phyloP scores from a whole-genome alignment of 176 grass and related monocot genomes.

The Cenchrus purpureus region DNA sequence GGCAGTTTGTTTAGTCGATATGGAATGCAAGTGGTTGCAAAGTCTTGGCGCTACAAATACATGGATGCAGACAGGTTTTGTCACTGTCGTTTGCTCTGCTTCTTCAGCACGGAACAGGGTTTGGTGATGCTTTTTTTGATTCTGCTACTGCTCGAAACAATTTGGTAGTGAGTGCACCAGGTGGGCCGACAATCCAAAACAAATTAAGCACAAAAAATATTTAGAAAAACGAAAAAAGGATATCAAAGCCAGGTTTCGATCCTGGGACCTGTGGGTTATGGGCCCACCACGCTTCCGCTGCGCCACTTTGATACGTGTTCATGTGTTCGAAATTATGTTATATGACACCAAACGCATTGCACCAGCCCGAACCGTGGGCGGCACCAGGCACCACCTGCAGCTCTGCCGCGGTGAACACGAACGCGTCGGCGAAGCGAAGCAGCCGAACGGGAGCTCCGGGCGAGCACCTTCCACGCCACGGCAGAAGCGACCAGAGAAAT shows the following conservation, averaged over 20 bases:
- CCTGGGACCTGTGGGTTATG: constrained; percentile 96
- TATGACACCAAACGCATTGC: no score
- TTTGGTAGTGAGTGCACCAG: no score
- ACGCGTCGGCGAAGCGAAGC: neutral
- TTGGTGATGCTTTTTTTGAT: neutral
- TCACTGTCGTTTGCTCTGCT: neutral
- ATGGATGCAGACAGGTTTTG: neutral
- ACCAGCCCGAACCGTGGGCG: no score
- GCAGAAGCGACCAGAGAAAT: no score
- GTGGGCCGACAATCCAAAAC: neutral
- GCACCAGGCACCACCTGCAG: no score
- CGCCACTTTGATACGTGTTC: constrained; percentile 71
- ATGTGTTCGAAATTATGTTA: rapidly evolving
- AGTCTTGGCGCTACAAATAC: neutral
- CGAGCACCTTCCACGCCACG: no score
- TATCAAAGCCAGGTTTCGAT: constrained; percentile 93
- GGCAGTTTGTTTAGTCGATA: neutral
- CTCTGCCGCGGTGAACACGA: neutral
- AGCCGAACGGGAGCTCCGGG: no score
- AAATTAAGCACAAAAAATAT: neutral
- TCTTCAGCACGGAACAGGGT: neutral
- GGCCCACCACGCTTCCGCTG: constrained; percentile 97
- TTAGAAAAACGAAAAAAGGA: neutral
- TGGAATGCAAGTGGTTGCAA: neutral
- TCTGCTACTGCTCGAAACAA: neutral